These are phyloP conservation scores for Raphanus hybrid DNA, from an alignment of 441 rosid species.

Conservation along the genomic window DNA sequence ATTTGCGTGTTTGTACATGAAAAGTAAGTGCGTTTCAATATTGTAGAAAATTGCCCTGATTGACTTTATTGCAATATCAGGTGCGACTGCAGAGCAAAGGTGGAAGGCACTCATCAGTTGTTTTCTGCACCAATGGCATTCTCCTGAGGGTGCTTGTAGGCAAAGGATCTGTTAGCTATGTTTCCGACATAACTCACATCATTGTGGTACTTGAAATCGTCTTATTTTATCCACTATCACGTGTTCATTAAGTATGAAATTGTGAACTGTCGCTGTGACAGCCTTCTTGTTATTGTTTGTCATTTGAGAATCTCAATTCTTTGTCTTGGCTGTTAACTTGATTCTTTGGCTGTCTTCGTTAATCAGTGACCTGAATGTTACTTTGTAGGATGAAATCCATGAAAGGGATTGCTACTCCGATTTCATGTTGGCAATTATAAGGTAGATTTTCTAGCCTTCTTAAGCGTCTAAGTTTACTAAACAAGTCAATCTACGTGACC, in stretches of 20 bases:
- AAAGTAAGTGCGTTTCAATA: neutral
- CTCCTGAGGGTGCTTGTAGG: conserved; percentile 84
- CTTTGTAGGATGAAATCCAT: conserved; percentile 92
- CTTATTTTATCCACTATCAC: too few relatives aligned
- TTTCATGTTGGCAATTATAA: conserved; percentile 88
- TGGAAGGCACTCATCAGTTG: conserved; percentile 84
- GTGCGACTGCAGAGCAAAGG: conserved; percentile 94
- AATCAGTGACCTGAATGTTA: conserved; percentile 32
- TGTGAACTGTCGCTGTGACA: too few relatives aligned
- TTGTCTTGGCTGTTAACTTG: conserved; percentile 5
- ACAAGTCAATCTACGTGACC: neutral
- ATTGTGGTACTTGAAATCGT: conserved; percentile 29
- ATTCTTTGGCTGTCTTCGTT: conserved; percentile 14
- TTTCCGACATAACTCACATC: conserved; percentile 85
- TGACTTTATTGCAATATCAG: conserved; percentile 38
- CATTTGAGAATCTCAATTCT: neutral
- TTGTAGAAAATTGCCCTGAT: neutral
- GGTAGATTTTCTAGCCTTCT: conserved; percentile 50
- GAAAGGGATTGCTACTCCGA: conserved; percentile 97
- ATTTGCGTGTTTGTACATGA: too few relatives aligned
- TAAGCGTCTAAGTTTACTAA: neutral
- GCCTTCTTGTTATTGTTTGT: conserved; percentile 16
- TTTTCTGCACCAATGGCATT: conserved; percentile 97
- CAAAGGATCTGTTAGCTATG: conserved; percentile 51
- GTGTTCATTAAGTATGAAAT: too few relatives aligned